phyloP scores from a whole-genome alignment of 441 rosid species.

The Populus hybrid region DNA sequence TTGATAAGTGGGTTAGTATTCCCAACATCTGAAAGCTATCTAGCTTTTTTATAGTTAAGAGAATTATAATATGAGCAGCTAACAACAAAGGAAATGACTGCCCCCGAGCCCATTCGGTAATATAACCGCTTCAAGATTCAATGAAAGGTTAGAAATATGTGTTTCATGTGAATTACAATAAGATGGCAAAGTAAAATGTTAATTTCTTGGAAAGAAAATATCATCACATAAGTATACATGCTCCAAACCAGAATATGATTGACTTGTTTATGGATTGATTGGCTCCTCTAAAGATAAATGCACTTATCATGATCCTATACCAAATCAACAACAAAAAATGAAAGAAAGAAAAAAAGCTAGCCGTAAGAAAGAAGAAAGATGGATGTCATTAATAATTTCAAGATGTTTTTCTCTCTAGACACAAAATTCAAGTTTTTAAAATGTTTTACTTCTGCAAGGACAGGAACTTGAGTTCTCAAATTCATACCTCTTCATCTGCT shows the following conservation, averaged over 20 bases:
- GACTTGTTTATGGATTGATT: neutral
- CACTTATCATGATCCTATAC: neutral
- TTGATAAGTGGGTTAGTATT: neutral
- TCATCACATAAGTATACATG: neutral
- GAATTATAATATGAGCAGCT: no score
- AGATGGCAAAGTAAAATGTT: neutral
- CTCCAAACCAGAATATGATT: neutral
- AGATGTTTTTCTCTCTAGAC: no score
- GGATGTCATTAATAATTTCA: neutral
- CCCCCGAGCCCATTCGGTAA: neutral
- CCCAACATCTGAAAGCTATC: no score
- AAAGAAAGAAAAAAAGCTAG: no score
- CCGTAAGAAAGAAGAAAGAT: no score
- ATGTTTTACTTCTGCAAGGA: no score
- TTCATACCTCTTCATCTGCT: slow-evolving; percentile 86
- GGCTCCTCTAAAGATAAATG: neutral
- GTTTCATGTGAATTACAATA: neutral
- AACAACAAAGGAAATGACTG: no score
- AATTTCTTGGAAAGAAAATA: neutral
- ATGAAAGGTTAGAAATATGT: neutral
- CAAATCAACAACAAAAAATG: no score
- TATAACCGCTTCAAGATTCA: neutral
- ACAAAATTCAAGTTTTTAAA: no score
- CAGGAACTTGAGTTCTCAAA: neutral
- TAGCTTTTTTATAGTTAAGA: no score